phyloP scores from a whole-genome alignment of 73 alveolate genomes.

The Urostyla sp. region DNA sequence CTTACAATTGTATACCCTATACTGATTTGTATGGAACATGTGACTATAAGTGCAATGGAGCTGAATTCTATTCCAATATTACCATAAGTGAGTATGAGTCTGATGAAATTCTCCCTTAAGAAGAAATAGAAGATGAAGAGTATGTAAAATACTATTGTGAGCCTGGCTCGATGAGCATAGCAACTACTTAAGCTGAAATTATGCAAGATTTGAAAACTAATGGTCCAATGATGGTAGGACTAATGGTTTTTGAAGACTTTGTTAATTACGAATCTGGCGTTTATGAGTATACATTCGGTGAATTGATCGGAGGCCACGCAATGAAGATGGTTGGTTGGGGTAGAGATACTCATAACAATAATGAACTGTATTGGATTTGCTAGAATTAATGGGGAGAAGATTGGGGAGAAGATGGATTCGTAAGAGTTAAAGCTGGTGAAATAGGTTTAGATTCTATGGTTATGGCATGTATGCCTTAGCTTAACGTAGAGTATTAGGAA shows the following conservation, averaged over 20 bases:
- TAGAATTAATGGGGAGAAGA: conserved; percentile 66
- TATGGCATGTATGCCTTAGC: conserved; percentile 43
- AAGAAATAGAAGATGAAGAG: background rate
- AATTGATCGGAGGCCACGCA: conserved; percentile 69
- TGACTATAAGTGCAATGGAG: background rate
- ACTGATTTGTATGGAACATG: conserved; percentile 30
- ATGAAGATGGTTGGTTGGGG: conserved; percentile 77
- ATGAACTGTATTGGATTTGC: conserved; percentile 62
- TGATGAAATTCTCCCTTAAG: background rate
- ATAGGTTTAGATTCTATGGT: conserved; percentile 36
- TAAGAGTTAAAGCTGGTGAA: conserved; percentile 49
- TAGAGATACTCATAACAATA: conserved; percentile 38
- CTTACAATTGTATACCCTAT: conserved; percentile 66
- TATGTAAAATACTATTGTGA: conserved; percentile 31
- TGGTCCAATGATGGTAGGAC: conserved; percentile 72
- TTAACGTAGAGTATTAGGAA: background rate
- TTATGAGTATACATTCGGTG: conserved; percentile 52
- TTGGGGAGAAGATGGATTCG: conserved; percentile 66
- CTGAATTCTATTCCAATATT: background rate
- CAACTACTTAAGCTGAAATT: conserved; percentile 5
- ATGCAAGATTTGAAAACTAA: conserved; percentile 42
- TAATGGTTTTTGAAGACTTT: conserved; percentile 67
- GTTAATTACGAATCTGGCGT: conserved; percentile 61
- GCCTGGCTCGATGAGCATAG: conserved; percentile 49
- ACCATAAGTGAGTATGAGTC: background rate